A percentile compares a stretch with the other conserved stretches of the same genome.
phyloP scores from a whole-genome alignment of 2,329 filamentous ascomycete genomes.

The Trichoderma sp. region DNA sequence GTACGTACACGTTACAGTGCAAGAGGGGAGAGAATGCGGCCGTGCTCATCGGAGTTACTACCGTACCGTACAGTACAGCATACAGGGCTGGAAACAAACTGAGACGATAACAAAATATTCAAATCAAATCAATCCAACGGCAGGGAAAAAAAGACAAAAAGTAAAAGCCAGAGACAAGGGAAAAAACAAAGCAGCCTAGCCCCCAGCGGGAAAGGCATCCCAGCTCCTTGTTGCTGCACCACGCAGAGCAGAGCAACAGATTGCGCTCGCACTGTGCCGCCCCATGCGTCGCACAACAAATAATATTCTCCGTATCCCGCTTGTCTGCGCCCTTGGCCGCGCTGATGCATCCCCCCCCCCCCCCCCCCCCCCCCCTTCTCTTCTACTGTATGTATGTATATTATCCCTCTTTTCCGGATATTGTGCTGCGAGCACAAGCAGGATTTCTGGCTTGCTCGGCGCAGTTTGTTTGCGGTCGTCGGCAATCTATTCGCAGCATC shows the following conservation, averaged over 20 bases:
- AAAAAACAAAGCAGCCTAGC: not conserved
- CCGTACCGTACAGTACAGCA: too few species aligned
- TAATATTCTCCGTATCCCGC: slow-evolving; percentile 8
- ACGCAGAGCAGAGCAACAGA: not conserved
- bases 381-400: too few species aligned
- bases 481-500: not conserved
- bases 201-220: not conserved
- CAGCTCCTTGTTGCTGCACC: not conserved
- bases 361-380: not conserved
- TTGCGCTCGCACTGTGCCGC: slow-evolving; percentile 16
- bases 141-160: too few species aligned
- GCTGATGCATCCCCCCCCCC: not conserved
- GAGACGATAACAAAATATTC: not conserved
- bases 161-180: too few species aligned
- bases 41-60: too few species aligned
- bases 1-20: too few species aligned
- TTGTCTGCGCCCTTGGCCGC: not conserved
- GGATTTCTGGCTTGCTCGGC: not conserved
- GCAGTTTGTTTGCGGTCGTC: not conserved
- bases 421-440: not conserved
- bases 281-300: slow-evolving; percentile 1
- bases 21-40: too few species aligned
- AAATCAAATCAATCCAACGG: not conserved
- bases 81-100: too few species aligned
- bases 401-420: not conserved